Conservation (phyloP, 495 filamentous ascomycete genomes). For the Tuber borchii region DNA sequence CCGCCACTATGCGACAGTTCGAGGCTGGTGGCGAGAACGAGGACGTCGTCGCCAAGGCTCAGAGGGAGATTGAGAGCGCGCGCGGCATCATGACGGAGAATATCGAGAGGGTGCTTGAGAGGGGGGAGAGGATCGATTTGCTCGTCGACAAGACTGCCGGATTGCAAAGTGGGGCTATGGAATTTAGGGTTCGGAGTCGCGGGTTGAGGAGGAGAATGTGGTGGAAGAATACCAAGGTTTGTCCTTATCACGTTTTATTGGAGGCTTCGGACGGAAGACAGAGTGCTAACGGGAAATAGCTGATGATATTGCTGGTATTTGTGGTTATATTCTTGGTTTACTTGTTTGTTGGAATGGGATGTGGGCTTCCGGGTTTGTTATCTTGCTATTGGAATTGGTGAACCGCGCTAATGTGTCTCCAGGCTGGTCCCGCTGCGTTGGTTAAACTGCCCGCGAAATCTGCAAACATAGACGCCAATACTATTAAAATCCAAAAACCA, state of each 20-base stretch:
- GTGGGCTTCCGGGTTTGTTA: slow-evolving; percentile 39
- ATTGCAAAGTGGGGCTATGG: slow-evolving; percentile 43
- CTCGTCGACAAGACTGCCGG: slow-evolving; percentile 96
- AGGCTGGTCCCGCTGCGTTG: not conserved
- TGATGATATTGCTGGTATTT: slow-evolving; percentile 73
- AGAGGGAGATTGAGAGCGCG: slow-evolving; percentile 85
- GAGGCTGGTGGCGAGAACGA: slow-evolving; percentile 55
- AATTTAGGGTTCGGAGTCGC: slow-evolving; percentile 47
- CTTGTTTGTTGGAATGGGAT: slow-evolving; percentile 41
- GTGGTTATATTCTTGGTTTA: slow-evolving; percentile 74
- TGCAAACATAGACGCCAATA: not conserved
- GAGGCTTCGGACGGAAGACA: not conserved
- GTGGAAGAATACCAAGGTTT: slow-evolving; percentile 95
- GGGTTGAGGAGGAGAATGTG: slow-evolving; percentile 90
- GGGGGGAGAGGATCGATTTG: slow-evolving; percentile 89
- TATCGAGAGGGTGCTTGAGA: slow-evolving; percentile 90
- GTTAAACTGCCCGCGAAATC: not conserved
- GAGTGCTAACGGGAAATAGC: not conserved
- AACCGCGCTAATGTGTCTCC: not conserved
- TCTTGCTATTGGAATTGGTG: not conserved
- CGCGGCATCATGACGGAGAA: slow-evolving; percentile 97
- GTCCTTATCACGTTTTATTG: not conserved
- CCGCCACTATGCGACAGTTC: slow-evolving; percentile 72
- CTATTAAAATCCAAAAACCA: not conserved
- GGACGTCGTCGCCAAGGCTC: slow-evolving; percentile 77